Evolutionary conservation across 345 rosid genomes (phyloP).

Genomic region (Alliaria petiolata): DNA sequence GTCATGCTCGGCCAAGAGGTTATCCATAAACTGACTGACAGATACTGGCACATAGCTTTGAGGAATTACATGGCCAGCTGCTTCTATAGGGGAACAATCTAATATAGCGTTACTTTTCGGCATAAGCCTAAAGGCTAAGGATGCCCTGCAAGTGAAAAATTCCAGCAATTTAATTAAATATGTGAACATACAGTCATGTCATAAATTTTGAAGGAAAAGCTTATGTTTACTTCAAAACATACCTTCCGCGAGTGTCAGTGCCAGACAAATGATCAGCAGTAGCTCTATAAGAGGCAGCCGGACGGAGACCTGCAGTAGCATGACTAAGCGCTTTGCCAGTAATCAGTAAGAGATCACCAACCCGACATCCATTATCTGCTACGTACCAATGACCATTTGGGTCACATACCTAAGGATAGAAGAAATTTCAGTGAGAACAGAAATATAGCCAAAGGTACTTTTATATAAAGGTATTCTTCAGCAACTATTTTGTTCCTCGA

Average conservation of each 20-base stretch:
- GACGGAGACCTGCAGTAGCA: constrained; percentile 94
- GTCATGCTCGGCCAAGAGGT: constrained; percentile 94
- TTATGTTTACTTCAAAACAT: constrained; percentile 3
- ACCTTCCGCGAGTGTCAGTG: constrained; percentile 73
- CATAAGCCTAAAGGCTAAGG: constrained; percentile 89
- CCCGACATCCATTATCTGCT: constrained; percentile 72
- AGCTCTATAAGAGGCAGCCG: constrained; percentile 71
- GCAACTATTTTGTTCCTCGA: not conserved
- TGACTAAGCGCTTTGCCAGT: constrained; percentile 95
- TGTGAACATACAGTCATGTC: constrained; percentile 7
- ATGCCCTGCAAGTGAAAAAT: constrained; percentile 48
- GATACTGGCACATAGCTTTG: constrained; percentile 91
- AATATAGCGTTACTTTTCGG: constrained; percentile 93
- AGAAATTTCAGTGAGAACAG: constrained; percentile 10
- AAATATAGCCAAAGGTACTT: constrained; percentile 5
- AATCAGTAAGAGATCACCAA: constrained; percentile 77
- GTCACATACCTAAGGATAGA: constrained; percentile 75
- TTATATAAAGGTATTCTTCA: not conserved
- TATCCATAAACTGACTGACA: constrained; percentile 98
- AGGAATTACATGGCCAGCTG: constrained; percentile 95
- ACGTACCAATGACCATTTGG: constrained; percentile 95
- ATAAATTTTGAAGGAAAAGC: constrained; percentile 2
- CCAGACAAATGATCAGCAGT: constrained; percentile 48
- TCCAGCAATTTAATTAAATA: not conserved
- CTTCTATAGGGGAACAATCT: constrained; percentile 91